Evolutionary conservation across 2,329 filamentous ascomycete species (phyloP).

Genomic region (Pseudogymnoascus destructans): DNA sequence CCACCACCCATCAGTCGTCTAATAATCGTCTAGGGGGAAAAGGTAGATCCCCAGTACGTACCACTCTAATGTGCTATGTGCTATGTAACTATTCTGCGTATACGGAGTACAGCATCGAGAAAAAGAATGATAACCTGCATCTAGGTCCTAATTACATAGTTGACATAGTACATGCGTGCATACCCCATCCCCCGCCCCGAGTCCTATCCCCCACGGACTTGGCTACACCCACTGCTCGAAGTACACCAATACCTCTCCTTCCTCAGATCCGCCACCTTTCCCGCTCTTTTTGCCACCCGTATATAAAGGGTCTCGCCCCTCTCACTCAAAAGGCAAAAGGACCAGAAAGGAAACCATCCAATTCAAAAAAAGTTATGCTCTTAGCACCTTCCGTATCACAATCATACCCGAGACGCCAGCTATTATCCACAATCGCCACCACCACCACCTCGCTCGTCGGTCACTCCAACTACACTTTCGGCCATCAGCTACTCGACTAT

Average conservation of each 20-base stretch:
- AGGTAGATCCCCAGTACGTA: neutral
- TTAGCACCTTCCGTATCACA: slow-evolving; percentile 1
- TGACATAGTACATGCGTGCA: neutral
- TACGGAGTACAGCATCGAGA: neutral
- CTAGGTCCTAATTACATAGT: neutral
- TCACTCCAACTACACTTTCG: neutral
- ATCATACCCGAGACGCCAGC: slow-evolving; percentile 5
- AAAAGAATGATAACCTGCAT: neutral
- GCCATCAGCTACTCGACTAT: neutral
- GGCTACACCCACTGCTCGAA: neutral
- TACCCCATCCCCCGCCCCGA: neutral
- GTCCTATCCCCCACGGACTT: neutral
- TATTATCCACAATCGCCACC: neutral
- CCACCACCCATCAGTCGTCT: too few relatives aligned
- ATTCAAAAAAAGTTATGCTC: slow-evolving; percentile 3
- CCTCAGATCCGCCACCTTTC: neutral
- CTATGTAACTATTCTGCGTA: neutral
- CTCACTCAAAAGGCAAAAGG: neutral
- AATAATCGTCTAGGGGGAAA: neutral
- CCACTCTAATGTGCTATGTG: neutral
- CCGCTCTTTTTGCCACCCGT: neutral
- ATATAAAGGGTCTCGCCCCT: slow-evolving; percentile 7
- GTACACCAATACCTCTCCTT: slow-evolving; percentile 1
- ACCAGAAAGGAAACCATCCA: too few relatives aligned
- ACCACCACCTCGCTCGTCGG: neutral